These are phyloP conservation scores for Venturia asperata DNA, from an alignment of 2,329 filamentous ascomycete genomes.

Conservation along the genomic window DNA sequence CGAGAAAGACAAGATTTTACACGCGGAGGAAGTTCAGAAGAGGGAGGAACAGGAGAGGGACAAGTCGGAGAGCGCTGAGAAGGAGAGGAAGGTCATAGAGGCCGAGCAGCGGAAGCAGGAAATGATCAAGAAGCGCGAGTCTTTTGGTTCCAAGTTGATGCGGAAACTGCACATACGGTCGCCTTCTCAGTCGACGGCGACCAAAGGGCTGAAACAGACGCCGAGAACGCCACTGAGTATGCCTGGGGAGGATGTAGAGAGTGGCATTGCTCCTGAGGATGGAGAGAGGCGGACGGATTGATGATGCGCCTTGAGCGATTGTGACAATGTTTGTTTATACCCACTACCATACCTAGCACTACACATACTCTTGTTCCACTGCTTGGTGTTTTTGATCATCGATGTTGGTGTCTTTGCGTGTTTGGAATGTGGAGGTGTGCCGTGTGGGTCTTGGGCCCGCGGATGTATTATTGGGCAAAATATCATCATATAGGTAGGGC, in stretches of 20 bases:
- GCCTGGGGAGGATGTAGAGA: conserved; percentile 11
- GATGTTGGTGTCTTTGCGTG: background rate
- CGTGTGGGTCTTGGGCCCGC: background rate
- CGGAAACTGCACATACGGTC: background rate
- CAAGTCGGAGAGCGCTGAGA: background rate
- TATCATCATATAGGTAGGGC: background rate
- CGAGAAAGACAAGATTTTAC: conserved; percentile 52
- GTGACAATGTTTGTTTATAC: conserved; percentile 2
- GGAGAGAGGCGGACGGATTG: background rate
- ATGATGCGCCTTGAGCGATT: background rate
- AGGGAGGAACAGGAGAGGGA: conserved; percentile 23
- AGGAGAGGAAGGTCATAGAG: background rate
- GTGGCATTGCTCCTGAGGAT: background rate
- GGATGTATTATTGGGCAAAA: too few relatives aligned
- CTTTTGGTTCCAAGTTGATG: conserved; percentile 10
- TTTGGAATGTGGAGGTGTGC: background rate
- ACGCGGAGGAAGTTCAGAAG: conserved; percentile 50
- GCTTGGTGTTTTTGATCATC: background rate
- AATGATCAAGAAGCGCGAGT: background rate
- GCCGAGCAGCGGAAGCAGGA: background rate
- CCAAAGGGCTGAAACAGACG: background rate
- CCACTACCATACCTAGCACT: background rate
- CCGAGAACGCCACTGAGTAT: conserved; percentile 5
- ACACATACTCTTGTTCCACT: background rate
- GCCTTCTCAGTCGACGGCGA: background rate